Percentiles rank a stretch among this genome's conserved stretches.
phyloP scores from a whole-genome alignment of 2,329 filamentous ascomycete genomes.

The Cladophialophora yegresii region DNA sequence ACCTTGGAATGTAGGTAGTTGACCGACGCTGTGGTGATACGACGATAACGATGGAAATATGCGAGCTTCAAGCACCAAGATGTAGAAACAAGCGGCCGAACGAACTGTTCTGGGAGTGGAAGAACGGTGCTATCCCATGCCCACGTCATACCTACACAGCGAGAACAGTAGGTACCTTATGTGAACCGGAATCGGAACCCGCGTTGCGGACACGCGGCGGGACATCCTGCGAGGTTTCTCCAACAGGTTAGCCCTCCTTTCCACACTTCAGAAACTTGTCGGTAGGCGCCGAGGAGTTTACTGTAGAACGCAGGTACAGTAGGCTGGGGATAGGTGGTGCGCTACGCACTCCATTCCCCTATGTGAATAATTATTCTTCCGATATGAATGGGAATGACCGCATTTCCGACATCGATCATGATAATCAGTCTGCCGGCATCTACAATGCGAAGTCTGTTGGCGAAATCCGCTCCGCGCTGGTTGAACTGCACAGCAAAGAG shows the following conservation, averaged over 20 bases:
- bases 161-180: too few species aligned
- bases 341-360: background rate
- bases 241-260: background rate
- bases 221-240: background rate
- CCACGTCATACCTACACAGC: background rate
- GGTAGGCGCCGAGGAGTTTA: background rate
- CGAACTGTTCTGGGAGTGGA: background rate
- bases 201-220: background rate
- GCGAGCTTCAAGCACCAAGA: too few species aligned
- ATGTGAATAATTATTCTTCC: background rate
- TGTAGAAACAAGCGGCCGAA: background rate
- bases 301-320: background rate
- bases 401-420: slow-evolving; percentile 14
- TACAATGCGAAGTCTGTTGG: slow-evolving; percentile 72
- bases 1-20: slow-evolving; percentile 3
- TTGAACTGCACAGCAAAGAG: slow-evolving; percentile 74
- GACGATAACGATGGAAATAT: background rate
- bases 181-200: too few species aligned
- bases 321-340: background rate
- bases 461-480: slow-evolving; percentile 77
- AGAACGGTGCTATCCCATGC: background rate
- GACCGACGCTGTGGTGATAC: background rate
- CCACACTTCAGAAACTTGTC: background rate
- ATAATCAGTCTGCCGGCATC: slow-evolving; percentile 48
- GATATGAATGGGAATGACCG: slow-evolving; percentile 29